A percentile compares a stretch with the other conserved stretches of the same genome.
Conservation (phyloP, 495 filamentous ascomycete genomes). For the Penicillium roqueforti region DNA sequence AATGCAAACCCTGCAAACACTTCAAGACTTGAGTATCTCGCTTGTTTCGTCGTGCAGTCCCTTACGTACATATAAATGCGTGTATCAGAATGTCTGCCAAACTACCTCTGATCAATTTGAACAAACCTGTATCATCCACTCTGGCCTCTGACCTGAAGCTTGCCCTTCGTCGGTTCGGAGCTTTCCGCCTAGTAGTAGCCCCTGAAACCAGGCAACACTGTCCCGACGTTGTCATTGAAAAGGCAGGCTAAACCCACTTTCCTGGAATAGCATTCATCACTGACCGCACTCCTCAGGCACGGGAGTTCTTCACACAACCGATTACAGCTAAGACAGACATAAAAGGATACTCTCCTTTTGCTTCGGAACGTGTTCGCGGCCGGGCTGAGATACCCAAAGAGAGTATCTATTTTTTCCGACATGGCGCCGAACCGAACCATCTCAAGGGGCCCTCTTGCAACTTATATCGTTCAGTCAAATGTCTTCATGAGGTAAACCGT, state of each 20-base stretch:
- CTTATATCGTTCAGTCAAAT: too few relatives aligned
- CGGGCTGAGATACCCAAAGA: not conserved
- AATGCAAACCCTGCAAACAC: not conserved
- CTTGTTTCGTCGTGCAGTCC: not conserved
- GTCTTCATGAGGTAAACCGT: too few relatives aligned
- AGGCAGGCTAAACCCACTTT: not conserved
- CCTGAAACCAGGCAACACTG: not conserved
- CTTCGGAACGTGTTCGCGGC: not conserved
- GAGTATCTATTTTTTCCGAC: not conserved
- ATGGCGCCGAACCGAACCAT: too few relatives aligned
- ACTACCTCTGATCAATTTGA: not conserved
- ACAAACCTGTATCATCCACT: not conserved
- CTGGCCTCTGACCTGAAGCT: not conserved
- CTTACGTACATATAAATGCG: not conserved
- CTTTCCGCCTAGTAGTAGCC: not conserved
- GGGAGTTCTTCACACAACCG: not conserved
- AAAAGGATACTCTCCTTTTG: not conserved
- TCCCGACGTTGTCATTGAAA: not conserved
- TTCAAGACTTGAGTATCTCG: not conserved
- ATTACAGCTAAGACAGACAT: conserved; percentile 1
- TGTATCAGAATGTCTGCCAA: not conserved
- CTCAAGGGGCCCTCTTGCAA: too few relatives aligned
- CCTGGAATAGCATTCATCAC: not conserved
- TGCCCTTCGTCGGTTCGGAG: not conserved
- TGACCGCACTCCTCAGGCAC: not conserved